Evolutionary conservation across 139 green algal species (phyloP).

Genomic region (Coccomyxa sp.): DNA sequence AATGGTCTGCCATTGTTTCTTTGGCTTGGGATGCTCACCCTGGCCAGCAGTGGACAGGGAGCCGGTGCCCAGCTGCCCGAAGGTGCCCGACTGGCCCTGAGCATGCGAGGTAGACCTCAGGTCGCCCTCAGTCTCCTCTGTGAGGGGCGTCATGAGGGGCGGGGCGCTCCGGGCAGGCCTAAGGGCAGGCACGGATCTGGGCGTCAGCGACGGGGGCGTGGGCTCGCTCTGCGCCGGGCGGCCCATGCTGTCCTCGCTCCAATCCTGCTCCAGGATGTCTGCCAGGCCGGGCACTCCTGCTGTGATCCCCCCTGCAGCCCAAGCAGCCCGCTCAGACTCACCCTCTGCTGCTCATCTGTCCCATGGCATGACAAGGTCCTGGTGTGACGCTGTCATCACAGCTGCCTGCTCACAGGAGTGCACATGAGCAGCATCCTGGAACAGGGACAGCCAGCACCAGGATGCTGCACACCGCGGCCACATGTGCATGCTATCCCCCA

Average conservation of each 20-base stretch:
- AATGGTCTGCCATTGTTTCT: no score
- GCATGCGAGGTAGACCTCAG: neutral
- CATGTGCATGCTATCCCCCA: no score
- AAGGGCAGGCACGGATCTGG: neutral
- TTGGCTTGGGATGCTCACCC: no score
- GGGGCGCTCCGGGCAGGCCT: neutral
- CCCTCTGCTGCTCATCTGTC: no score
- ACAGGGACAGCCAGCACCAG: no score
- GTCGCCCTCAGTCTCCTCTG: neutral
- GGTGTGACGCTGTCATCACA: neutral
- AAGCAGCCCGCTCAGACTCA: no score
- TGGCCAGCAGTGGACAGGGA: no score
- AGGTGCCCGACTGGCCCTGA: no score
- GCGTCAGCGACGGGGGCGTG: neutral
- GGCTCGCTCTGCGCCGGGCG: neutral
- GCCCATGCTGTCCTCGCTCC: slow-evolving; percentile 10
- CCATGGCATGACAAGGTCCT: no score
- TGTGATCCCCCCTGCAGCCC: slow-evolving; percentile 24
- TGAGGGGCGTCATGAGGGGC: neutral
- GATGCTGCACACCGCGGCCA: no score
- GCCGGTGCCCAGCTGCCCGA: no score
- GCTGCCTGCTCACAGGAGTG: neutral
- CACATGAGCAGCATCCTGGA: neutral
- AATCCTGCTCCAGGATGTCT: slow-evolving; percentile 21
- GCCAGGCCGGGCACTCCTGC: slow-evolving; percentile 17